A percentile compares a stretch with the other conserved stretches of the same genome.
Conservation (phyloP, 352 stramenopile species). For the Saprolegnia diclina region DNA sequence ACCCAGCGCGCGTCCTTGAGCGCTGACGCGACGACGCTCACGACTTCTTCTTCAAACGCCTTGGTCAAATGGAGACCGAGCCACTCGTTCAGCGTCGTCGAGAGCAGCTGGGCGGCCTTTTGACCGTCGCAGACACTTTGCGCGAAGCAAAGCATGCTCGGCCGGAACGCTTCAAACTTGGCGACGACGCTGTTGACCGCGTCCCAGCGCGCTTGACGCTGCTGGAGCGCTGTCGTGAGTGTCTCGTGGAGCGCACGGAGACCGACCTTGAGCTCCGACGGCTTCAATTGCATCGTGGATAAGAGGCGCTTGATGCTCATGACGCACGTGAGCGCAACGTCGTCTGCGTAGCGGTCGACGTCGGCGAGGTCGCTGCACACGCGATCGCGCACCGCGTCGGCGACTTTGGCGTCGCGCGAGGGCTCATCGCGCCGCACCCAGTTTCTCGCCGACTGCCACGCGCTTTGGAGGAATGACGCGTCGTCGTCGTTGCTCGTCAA, state of each 20-base stretch:
- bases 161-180: not conserved
- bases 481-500: not conserved
- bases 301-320: not conserved
- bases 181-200: not conserved
- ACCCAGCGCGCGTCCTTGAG: slow-evolving; percentile 1
- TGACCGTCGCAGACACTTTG: not conserved
- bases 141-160: not conserved
- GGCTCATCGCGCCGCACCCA: not conserved
- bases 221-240: not conserved
- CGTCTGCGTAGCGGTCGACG: not conserved
- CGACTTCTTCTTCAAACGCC: not conserved
- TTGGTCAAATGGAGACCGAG: not conserved
- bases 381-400: not conserved
- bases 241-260: not conserved
- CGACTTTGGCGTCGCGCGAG: not conserved
- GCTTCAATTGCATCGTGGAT: not conserved
- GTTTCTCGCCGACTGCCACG: not conserved
- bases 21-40: not conserved
- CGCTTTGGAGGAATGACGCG: not conserved
- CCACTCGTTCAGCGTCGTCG: not conserved
- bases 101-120: not conserved
- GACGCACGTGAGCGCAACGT: not conserved
- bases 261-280: not conserved
- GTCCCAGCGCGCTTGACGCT: not conserved
- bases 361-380: not conserved